phyloP scores from a whole-genome alignment of 371 early-diverging fungal genomes.

The Mucor irregularis region DNA sequence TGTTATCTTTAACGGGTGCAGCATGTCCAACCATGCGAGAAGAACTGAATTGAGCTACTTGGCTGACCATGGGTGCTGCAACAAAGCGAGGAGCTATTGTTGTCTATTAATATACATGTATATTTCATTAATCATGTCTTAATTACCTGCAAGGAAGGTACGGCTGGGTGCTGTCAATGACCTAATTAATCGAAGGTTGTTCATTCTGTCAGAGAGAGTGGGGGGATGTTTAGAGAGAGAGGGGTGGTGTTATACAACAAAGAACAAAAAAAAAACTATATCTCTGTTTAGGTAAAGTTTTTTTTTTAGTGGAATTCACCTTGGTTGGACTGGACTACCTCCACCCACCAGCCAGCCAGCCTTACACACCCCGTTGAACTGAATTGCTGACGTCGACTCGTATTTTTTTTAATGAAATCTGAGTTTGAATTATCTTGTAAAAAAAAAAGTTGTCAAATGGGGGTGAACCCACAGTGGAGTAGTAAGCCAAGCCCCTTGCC shows the following conservation, averaged over 20 bases:
- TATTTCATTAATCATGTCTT: background rate
- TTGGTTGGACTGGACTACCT: no score
- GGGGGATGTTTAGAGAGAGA: constrained; percentile 14
- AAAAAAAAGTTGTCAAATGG: constrained; percentile 16
- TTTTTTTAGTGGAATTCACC: no score
- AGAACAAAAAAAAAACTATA: constrained; percentile 4
- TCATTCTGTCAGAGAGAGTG: constrained; percentile 21
- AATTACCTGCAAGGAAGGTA: constrained; percentile 11
- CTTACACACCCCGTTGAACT: no score
- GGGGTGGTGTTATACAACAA: background rate
- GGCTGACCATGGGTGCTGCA: constrained; percentile 38
- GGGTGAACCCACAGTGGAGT: no score
- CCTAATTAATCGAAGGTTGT: constrained; percentile 22
- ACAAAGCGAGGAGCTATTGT: constrained; percentile 33
- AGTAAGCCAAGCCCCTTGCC: no score
- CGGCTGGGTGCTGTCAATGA: constrained; percentile 10
- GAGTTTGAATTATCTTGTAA: background rate
- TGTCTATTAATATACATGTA: background rate
- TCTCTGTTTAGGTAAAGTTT: no score
- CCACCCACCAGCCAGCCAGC: no score
- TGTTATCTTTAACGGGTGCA: constrained; percentile 26
- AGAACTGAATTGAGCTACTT: constrained; percentile 43
- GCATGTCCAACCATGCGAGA: constrained; percentile 36
- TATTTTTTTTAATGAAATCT: background rate
- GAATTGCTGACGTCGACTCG: no score